Base-by-base conservation (phyloP, 345 rosid species). In the Trapa bicornis region DNA sequence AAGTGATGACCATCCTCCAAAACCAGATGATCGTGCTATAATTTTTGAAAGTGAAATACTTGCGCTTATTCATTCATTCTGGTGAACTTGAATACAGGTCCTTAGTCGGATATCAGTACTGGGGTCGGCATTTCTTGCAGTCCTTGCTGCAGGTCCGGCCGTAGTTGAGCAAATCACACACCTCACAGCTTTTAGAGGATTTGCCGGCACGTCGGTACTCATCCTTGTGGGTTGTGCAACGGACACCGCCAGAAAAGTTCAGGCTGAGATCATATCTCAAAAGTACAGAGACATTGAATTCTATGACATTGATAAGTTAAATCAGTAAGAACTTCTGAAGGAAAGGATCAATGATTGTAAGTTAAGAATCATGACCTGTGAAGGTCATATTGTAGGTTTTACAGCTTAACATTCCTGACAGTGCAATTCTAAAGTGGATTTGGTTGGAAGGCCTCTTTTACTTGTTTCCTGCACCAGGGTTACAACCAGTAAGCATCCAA, bases 211-310 rank as follows among this genome's bases (percentile, higher is more conserved):
- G 47, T 94, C 99, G 14, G 92, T 94, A 68, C 96, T 94, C 60
- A 94, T 94, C 76, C 96, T 94, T 57, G 99, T 94, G 4, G 99
- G 99, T n/a, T 91, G 99, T 77, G 99, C 99, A 0, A 90, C 97
- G 0, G 97, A 92, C 70, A 89, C 97, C 13, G 98, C 98, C 61
- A 84, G 98, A 81, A 93, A 93, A 81, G 97, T 93, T 66, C 87
- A 90, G 76, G 98, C 97, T 5, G 97, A 93, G 83, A 84, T 93
- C 35, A 93, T 90, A 68, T 90, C 98, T 50, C 98, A 90, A 37
- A 93, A 93, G 81, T 88, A 93, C 81, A 89, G 91, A 86, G 86
- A 86, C 79, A 90, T 93, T 22, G 98, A 93, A 78, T 90, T 86
- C 68, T 90, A 93, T 67, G 94, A 93, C 70, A 72, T 83, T 9